phyloP scores from a whole-genome alignment of 139 green algal species.

The Spirogloea muscicola region DNA sequence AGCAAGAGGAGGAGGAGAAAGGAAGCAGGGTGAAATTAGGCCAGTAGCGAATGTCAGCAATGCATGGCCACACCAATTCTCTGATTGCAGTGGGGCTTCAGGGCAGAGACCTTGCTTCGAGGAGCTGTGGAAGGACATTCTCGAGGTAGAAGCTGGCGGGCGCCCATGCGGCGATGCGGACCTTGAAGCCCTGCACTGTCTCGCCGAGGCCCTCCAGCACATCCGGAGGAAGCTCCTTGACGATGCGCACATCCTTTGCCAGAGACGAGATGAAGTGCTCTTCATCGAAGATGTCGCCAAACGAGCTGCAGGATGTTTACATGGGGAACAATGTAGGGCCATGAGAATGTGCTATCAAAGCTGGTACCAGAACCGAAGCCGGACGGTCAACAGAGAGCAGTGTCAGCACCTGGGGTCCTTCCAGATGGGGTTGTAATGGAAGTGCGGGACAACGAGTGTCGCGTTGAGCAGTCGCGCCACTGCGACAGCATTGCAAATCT shows the following conservation, averaged over 20 bases:
- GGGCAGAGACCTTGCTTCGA: too few relatives aligned
- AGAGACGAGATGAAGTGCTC: slow-evolving; percentile 24
- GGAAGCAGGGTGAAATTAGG: too few relatives aligned
- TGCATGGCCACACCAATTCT: too few relatives aligned
- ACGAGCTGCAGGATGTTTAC: slow-evolving; percentile 26
- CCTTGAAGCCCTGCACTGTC: too few relatives aligned
- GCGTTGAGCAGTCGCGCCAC: slow-evolving; percentile 22
- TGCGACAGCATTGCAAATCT: slow-evolving; percentile 41
- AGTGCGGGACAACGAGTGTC: slow-evolving; percentile 34
- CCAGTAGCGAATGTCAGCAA: too few relatives aligned
- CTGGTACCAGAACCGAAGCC: too few relatives aligned
- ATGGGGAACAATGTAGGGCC: too few relatives aligned
- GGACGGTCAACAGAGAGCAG: too few relatives aligned
- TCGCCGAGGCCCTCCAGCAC: too few relatives aligned
- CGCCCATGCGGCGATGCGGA: too few relatives aligned
- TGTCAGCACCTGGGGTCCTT: slow-evolving; percentile 43
- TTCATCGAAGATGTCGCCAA: slow-evolving; percentile 24
- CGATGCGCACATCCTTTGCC: slow-evolving; percentile 5
- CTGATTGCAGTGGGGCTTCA: slow-evolving; percentile 20
- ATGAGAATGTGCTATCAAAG: too few relatives aligned
- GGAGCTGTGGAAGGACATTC: slow-evolving; percentile 36
- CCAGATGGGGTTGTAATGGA: slow-evolving; percentile 45
- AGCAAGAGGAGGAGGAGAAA: too few relatives aligned
- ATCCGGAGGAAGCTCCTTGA: slow-evolving; percentile 1
- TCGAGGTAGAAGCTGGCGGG: slow-evolving; percentile 34